A percentile compares a stretch with the other conserved stretches of the same genome.
Evolutionary conservation across 352 stramenopile species (phyloP).

Genomic region (Pythium rhizo-oryzae): DNA sequence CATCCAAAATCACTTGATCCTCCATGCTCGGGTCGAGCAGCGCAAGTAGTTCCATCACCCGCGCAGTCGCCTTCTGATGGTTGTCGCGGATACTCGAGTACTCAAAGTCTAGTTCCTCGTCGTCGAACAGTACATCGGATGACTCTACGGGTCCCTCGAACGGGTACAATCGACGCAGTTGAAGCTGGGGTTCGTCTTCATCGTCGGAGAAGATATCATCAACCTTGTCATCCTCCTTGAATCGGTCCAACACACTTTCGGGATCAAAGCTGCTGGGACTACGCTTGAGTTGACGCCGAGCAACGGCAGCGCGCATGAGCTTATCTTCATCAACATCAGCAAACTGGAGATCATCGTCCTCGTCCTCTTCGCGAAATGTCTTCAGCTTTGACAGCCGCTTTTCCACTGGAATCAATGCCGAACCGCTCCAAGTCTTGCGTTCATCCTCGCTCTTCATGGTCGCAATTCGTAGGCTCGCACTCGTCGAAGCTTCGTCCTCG

Average conservation of each 20-base stretch:
- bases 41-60: conserved; percentile 75
- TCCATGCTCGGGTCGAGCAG: conserved; percentile 87
- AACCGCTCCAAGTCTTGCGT: conserved; percentile 49
- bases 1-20: conserved; percentile 83
- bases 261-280: conserved; percentile 14
- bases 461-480: not conserved
- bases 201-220: conserved; percentile 23
- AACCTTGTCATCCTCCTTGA: conserved; percentile 30
- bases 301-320: conserved; percentile 44
- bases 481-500: conserved; percentile 31
- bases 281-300: conserved; percentile 23
- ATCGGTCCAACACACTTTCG: conserved; percentile 23
- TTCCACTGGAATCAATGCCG: conserved; percentile 62
- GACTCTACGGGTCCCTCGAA: conserved; percentile 38
- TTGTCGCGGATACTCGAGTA: conserved; percentile 71
- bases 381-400: conserved; percentile 70
- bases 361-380: conserved; percentile 73
- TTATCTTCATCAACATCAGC: conserved; percentile 76
- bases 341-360: conserved; percentile 53
- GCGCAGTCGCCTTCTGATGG: conserved; percentile 75
- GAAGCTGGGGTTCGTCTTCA: conserved; percentile 29
- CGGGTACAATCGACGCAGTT: conserved; percentile 8
- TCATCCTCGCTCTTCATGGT: conserved; percentile 22
- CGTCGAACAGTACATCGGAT: conserved; percentile 75
- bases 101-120: conserved; percentile 84